Evolutionary conservation across 1,284 basidiomycete genomes (phyloP).

Genomic region (Acaromyces ingoldii): DNA sequence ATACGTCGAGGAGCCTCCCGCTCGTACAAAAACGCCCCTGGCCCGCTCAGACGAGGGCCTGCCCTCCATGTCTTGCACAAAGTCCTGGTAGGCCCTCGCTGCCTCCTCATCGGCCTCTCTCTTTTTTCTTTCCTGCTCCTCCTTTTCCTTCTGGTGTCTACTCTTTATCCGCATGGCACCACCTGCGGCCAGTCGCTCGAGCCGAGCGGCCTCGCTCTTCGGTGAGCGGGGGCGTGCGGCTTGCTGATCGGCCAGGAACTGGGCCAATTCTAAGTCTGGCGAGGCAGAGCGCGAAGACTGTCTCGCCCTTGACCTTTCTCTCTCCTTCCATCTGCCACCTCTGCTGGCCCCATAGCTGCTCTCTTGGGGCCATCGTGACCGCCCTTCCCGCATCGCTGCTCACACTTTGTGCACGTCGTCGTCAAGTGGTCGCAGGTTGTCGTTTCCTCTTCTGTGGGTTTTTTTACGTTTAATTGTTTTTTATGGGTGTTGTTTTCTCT

Average conservation of each 20-base stretch:
- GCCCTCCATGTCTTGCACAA: conserved; percentile 31
- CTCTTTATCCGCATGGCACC: conserved; percentile 16
- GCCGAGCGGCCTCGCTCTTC: background rate
- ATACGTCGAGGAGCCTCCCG: conserved; percentile 20
- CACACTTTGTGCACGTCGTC: no score
- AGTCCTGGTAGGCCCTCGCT: conserved; percentile 34
- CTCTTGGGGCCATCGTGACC: no score
- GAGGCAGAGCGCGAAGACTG: no score
- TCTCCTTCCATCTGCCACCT: no score
- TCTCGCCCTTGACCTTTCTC: no score
- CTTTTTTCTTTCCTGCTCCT: conserved; percentile 32
- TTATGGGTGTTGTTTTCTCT: no score
- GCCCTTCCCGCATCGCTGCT: no score
- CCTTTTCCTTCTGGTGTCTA: conserved; percentile 30
- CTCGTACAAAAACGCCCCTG: conserved; percentile 31
- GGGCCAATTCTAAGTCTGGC: conserved; percentile 2
- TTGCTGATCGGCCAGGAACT: conserved; percentile 6
- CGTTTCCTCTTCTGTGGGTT: no score
- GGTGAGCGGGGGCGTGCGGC: background rate
- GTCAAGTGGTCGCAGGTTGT: no score
- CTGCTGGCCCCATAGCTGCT: no score
- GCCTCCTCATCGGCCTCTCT: conserved; percentile 32
- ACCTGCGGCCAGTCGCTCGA: conserved; percentile 1
- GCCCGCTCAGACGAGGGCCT: conserved; percentile 32
- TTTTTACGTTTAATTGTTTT: no score